Conservation (phyloP, 805 yeast species). For the Ogataea naganishii region DNA sequence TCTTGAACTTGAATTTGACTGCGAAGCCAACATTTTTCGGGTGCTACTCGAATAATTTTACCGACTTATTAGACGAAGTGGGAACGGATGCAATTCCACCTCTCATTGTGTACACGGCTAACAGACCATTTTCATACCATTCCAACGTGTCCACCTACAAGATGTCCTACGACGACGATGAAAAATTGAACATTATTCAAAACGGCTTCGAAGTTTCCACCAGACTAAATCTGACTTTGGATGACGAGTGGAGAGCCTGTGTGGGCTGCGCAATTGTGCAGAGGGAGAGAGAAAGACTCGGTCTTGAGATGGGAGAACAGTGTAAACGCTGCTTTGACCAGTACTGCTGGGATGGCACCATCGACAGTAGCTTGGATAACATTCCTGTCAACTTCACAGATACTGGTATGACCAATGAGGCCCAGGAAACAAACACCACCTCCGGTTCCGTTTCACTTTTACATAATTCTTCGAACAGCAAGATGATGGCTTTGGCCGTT, state of each 20-base stretch:
- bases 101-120: conserved; percentile 69
- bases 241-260: conserved; percentile 62
- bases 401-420: conserved; percentile 27
- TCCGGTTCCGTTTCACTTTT: conserved; percentile 11
- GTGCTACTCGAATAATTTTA: conserved; percentile 58
- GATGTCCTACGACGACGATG: conserved; percentile 50
- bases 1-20: conserved; percentile 51
- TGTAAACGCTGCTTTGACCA: conserved; percentile 62
- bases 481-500: not conserved
- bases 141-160: conserved; percentile 71
- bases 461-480: conserved; percentile 3
- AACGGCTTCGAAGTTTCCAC: conserved; percentile 72
- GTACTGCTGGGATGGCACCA: conserved; percentile 51
- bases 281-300: conserved; percentile 65
- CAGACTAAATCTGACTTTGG: conserved; percentile 58
- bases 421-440: conserved; percentile 16
- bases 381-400: conserved; percentile 29
- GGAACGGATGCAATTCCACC: conserved; percentile 47
- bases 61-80: conserved; percentile 35
- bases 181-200: conserved; percentile 48
- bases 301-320: conserved; percentile 52
- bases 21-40: conserved; percentile 77
- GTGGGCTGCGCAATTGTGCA: conserved; percentile 77
- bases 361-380: conserved; percentile 7
- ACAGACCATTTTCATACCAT: conserved; percentile 52